phyloP scores from a whole-genome alignment of 2,329 filamentous ascomycete species.

The Lasiodiplodia hormozganensis region DNA sequence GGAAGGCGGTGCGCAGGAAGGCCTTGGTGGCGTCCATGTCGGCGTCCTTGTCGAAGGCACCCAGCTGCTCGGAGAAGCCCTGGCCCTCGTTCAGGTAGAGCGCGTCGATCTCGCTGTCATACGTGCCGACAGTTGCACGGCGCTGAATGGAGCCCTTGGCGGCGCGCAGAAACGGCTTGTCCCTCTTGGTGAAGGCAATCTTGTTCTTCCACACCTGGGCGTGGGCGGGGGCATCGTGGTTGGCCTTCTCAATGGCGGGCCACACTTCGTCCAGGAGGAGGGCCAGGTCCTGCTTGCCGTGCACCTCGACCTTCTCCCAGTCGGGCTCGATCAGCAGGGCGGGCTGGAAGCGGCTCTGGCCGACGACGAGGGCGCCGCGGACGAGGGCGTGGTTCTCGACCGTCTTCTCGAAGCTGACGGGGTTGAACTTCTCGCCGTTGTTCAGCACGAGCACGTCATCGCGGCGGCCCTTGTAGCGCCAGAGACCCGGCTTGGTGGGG shows the following conservation, averaged over 20 bases:
- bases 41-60: conserved; percentile 2
- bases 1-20: conserved; percentile 33
- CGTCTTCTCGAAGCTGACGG: conserved; percentile 34
- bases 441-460: conserved; percentile 36
- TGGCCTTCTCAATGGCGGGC: conserved; percentile 53
- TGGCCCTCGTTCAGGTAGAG: conserved; percentile 46
- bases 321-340: conserved; percentile 41
- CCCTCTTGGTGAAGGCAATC: conserved; percentile 49
- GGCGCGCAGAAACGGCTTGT: conserved; percentile 54
- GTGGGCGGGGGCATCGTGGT: conserved; percentile 49
- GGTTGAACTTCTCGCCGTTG: conserved; percentile 36
- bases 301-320: conserved; percentile 25
- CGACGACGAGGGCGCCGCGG: conserved; percentile 42
- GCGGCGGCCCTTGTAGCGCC: conserved; percentile 34
- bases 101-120: conserved; percentile 54
- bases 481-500: conserved; percentile 29
- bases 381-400: conserved; percentile 38
- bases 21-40: conserved; percentile 29
- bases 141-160: conserved; percentile 57
- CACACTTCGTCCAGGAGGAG: conserved; percentile 53
- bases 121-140: conserved; percentile 49
- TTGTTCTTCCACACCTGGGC: conserved; percentile 52
- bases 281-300: conserved; percentile 27
- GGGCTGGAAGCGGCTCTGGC: conserved; percentile 39
- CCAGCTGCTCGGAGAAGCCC: conserved; percentile 25